These are phyloP conservation scores for Calendula officinalis DNA, from an alignment of 129 eudicot genomes.

Conservation along the genomic window DNA sequence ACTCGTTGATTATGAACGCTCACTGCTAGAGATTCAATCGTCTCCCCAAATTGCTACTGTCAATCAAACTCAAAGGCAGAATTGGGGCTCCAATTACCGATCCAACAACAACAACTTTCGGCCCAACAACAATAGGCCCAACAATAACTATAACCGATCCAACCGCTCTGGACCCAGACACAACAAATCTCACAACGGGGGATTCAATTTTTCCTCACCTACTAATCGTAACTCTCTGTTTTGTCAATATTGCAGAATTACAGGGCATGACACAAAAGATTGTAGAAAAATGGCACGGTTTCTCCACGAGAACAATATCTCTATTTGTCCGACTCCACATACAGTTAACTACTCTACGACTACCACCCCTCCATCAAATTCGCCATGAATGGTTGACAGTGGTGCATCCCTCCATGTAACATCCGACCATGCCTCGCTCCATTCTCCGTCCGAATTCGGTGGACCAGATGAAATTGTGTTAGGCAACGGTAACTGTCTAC, in stretches of 20 bases:
- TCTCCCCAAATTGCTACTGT: background rate
- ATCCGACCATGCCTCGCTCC: background rate
- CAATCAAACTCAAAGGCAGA: too few relatives aligned
- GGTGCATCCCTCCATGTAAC: background rate
- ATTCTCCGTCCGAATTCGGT: background rate
- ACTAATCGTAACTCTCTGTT: too few relatives aligned
- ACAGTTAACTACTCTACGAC: background rate
- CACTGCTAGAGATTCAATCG: background rate
- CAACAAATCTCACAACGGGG: too few relatives aligned
- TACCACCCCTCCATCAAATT: too few relatives aligned
- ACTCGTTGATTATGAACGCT: background rate
- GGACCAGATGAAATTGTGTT: background rate
- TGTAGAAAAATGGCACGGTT: background rate
- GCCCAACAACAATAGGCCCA: background rate
- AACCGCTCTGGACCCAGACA: background rate
- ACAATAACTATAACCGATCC: background rate
- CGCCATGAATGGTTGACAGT: background rate
- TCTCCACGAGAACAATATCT: background rate
- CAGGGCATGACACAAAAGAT: background rate
- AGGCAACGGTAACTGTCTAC: too few relatives aligned
- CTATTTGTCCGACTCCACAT: background rate
- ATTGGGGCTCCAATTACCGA: too few relatives aligned
- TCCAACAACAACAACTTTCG: too few relatives aligned
- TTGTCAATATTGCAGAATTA: background rate
- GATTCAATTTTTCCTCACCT: too few relatives aligned